Evolutionary conservation across 352 stramenopile species (phyloP).

Genomic region (Globisporangium nunn): DNA sequence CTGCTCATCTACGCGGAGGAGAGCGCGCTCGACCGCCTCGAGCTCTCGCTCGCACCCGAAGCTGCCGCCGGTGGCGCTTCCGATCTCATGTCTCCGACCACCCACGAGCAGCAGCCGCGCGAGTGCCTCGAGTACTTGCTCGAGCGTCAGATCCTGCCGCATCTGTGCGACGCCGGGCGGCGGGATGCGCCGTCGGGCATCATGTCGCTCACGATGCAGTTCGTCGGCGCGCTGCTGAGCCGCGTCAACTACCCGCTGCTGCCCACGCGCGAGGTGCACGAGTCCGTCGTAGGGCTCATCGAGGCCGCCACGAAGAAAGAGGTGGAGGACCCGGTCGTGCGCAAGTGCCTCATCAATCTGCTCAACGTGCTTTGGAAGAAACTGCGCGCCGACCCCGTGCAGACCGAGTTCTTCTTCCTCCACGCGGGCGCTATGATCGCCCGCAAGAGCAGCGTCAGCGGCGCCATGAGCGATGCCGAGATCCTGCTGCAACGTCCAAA

Average conservation of each 20-base stretch:
- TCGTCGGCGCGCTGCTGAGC: constrained; percentile 71
- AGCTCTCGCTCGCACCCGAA: constrained; percentile 40
- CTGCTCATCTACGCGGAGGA: constrained; percentile 84
- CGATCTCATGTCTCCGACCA: constrained; percentile 10
- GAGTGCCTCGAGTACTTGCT: constrained; percentile 82
- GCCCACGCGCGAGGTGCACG: constrained; percentile 72
- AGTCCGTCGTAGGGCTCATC: constrained; percentile 75
- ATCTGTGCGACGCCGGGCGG: constrained; percentile 66
- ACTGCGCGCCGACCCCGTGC: constrained; percentile 68
- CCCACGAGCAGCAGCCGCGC: constrained; percentile 26
- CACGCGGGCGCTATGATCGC: constrained; percentile 55
- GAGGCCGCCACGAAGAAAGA: constrained; percentile 71
- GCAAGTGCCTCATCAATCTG: constrained; percentile 77
- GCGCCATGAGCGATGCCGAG: constrained; percentile 1
- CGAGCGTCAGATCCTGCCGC: constrained; percentile 76
- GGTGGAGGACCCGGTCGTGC: constrained; percentile 75
- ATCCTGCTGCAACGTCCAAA: background rate
- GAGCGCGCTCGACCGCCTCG: constrained; percentile 59
- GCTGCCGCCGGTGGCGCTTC: background rate
- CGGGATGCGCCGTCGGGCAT: constrained; percentile 70
- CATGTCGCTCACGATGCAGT: constrained; percentile 83
- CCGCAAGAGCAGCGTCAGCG: constrained; percentile 21
- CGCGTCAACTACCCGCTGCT: constrained; percentile 79
- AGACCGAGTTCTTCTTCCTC: constrained; percentile 86
- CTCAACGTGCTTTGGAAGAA: constrained; percentile 86